Base-by-base conservation (phyloP, 1,284 basidiomycete genomes). In the Trametes sp. region DNA sequence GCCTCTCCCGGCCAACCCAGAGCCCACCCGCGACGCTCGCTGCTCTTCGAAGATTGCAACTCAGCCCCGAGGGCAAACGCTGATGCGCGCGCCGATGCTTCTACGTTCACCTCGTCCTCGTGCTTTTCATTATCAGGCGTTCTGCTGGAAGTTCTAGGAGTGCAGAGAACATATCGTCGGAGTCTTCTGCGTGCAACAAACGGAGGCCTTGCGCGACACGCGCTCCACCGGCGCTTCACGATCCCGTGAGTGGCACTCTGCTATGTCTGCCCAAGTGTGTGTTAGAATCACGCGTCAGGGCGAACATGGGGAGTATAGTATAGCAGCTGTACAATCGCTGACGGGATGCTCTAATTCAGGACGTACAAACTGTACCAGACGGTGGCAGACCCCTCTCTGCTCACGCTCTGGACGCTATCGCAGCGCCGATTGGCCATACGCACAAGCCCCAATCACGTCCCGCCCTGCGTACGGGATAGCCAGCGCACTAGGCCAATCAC, bases 341-440 rank as follows among this genome's bases (percentile, higher is more conserved):
- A 28, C 35, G 16, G 36, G 48, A 51, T 10, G 26, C 36, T 10
- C 26, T 57, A 57, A 57, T 57, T 57, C 56, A 57, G 56, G 56
- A 50, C 56, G 19, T 41, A 21, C 38, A 42, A 23, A 16, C 29
- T 19, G 21, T 26, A 41, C 26, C 38, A 23, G 28, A 51, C 36
- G 26, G 48, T 45, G 21, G 24, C 48, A 50, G 29, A 29, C 56
- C 56, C 56, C 56, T 45, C 31, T 45, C 31, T 56, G 54, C 24
- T n/a, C n/a, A n/a, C n/a, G n/a, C n/a, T n/a, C 54, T n/a, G 29
- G 4, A 13, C 33, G 48, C n/a, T n/a, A n/a, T n/a, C n/a, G n/a
- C 28, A 11, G 21, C 29, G 41, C 28, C 26, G 48, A 51, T 57
- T 50, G 36, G 56, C 11, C 26, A 21, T 11, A 36, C 24, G 31